These are phyloP conservation scores for Epichloe festucae DNA, from an alignment of 2,329 filamentous ascomycete species.

Conservation along the genomic window DNA sequence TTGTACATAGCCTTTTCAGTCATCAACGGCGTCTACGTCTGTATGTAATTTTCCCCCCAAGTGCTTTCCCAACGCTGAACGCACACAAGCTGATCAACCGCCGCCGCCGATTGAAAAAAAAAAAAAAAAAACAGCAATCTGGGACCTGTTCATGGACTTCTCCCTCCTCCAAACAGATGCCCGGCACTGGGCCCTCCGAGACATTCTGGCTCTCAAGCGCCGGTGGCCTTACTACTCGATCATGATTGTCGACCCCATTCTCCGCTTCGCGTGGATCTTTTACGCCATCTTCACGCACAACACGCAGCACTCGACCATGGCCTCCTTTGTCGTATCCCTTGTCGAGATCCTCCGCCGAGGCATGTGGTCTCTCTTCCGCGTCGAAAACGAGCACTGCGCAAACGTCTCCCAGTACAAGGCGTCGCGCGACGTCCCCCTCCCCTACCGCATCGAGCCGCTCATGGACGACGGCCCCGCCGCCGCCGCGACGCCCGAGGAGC, in stretches of 20 bases:
- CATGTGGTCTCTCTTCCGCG: conserved; percentile 84
- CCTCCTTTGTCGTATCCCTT: conserved; percentile 67
- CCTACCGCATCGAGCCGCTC: conserved; percentile 52
- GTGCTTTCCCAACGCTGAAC: no score
- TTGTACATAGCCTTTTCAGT: conserved; percentile 69
- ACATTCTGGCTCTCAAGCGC: conserved; percentile 66
- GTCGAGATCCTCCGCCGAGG: conserved; percentile 74
- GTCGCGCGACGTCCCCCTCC: conserved; percentile 66
- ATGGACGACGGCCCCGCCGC: conserved; percentile 22
- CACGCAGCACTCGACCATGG: conserved; percentile 67
- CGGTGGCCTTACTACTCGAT: conserved; percentile 77
- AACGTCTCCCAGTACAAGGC: conserved; percentile 88
- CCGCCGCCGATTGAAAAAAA: not conserved
- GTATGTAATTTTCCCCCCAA: conserved; percentile 22
- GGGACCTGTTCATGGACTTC: conserved; percentile 96
- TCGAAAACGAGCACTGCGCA: conserved; percentile 94
- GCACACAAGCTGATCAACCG: not conserved
- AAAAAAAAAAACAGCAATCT: conserved; percentile 43
- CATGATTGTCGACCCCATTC: conserved; percentile 68
- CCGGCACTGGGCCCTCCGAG: conserved; percentile 54
- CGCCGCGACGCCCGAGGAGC: conserved; percentile 8
- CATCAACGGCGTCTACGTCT: conserved; percentile 75
- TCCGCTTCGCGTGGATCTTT: conserved; percentile 90
- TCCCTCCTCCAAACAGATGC: conserved; percentile 71
- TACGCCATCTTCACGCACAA: conserved; percentile 75